phyloP scores from a whole-genome alignment of 768 basidiomycete species.

The Clavulina sp. region DNA sequence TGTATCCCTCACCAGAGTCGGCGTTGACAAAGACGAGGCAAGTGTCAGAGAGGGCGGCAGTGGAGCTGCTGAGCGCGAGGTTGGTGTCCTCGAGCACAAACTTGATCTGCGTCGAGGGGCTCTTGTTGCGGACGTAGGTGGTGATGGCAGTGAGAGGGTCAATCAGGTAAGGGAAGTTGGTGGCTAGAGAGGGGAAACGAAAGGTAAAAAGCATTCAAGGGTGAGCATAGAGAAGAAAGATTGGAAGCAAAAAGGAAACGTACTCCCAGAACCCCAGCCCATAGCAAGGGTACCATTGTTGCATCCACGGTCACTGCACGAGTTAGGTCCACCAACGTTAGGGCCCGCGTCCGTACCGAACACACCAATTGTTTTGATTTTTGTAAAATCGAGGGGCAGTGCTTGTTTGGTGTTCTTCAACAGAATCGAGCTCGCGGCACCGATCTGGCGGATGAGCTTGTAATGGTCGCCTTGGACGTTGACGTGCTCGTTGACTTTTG shows the following conservation, averaged over 20 bases:
- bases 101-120: slow-evolving; percentile 45
- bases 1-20: slow-evolving; percentile 66
- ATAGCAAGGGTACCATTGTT: slow-evolving; percentile 53
- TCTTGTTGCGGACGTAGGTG: slow-evolving; percentile 44
- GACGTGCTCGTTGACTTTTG: slow-evolving; percentile 18
- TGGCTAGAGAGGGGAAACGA: too few species aligned
- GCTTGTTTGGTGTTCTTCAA: slow-evolving; percentile 26
- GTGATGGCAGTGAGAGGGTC: slow-evolving; percentile 77
- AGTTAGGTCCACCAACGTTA: slow-evolving; percentile 47
- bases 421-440: slow-evolving; percentile 39
- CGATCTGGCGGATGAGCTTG: slow-evolving; percentile 28
- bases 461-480: slow-evolving; percentile 22
- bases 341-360: slow-evolving; percentile 45
- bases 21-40: slow-evolving; percentile 69
- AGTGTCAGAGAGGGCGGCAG: slow-evolving; percentile 34
- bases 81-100: slow-evolving; percentile 61
- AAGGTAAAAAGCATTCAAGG: slow-evolving; percentile 29
- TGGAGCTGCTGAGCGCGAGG: slow-evolving; percentile 29
- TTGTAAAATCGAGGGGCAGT: slow-evolving; percentile 19
- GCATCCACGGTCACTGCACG: slow-evolving; percentile 34
- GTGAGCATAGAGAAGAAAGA: slow-evolving; percentile 73
- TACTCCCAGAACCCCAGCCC: slow-evolving; percentile 54
- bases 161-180: too few species aligned
- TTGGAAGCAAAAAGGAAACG: slow-evolving; percentile 22
- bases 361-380: slow-evolving; percentile 17